These are phyloP conservation scores for Exophiala phaeomuriformis DNA, from an alignment of 2,329 filamentous ascomycete species.

Conservation along the genomic window DNA sequence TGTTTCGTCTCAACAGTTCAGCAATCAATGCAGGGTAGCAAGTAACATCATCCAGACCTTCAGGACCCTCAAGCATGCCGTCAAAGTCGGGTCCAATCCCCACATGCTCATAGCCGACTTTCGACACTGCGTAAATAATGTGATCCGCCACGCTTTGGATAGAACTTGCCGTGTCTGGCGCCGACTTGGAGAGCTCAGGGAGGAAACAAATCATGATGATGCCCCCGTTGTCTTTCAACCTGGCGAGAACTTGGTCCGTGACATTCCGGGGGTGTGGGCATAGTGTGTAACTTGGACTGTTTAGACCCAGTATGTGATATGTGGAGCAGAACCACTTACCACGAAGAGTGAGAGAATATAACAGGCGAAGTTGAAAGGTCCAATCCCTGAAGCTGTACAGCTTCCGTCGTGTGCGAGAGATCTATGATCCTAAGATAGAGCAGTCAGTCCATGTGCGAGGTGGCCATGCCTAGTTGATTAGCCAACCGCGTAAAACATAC, in stretches of 20 bases:
- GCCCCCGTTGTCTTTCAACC: neutral
- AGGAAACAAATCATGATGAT: neutral
- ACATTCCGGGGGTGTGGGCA: neutral
- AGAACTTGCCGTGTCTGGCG: neutral
- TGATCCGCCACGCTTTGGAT: constrained; percentile 58
- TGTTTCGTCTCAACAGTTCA: neutral
- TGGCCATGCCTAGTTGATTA: too few relatives aligned
- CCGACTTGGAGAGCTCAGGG: neutral
- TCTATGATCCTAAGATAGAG: too few relatives aligned
- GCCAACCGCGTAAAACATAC: too few relatives aligned
- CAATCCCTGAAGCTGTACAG: too few relatives aligned
- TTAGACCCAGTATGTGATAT: too few relatives aligned
- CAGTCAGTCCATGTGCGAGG: too few relatives aligned
- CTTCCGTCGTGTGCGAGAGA: too few relatives aligned
- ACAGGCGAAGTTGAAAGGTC: too few relatives aligned
- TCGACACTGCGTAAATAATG: constrained; percentile 69
- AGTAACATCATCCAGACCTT: constrained; percentile 73
- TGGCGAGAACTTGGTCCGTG: neutral
- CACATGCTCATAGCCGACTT: constrained; percentile 80
- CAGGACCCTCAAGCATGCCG: constrained; percentile 54
- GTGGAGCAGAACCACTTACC: too few relatives aligned
- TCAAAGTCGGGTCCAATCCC: constrained; percentile 87
- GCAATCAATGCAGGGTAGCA: constrained; percentile 56
- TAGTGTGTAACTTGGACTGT: neutral
- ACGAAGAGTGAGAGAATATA: too few relatives aligned